Percentiles rank a stretch among this genome's conserved stretches.
These are phyloP conservation scores for Colletotrichum lindemuthianum DNA, from an alignment of 2,329 filamentous ascomycete genomes.

Conservation along the genomic window DNA sequence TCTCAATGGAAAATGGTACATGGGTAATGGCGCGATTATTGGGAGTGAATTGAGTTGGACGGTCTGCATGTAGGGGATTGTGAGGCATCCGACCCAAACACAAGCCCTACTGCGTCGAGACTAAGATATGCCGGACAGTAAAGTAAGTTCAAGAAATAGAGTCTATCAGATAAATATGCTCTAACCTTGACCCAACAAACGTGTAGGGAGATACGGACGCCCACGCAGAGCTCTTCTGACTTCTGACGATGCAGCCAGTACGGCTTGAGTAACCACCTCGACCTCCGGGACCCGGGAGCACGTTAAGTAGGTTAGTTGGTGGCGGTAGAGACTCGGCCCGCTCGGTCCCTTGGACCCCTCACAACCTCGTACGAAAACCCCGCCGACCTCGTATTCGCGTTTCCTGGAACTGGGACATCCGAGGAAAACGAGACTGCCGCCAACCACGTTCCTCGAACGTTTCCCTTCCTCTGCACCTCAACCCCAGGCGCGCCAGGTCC, in stretches of 20 bases:
- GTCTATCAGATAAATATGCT: no score
- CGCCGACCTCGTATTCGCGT: slow-evolving; percentile 30
- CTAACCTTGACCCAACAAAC: no score
- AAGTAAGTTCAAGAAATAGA: no score
- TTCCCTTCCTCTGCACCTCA: slow-evolving; percentile 29
- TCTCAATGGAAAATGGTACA: slow-evolving; percentile 34
- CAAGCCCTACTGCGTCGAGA: no score
- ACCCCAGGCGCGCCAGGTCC: slow-evolving; percentile 1
- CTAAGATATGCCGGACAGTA: no score
- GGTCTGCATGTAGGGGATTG: no score
- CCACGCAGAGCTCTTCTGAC: no score
- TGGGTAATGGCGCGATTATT: background rate
- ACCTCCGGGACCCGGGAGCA: no score
- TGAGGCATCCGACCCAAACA: no score
- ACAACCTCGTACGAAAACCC: slow-evolving; percentile 7
- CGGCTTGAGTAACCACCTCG: background rate
- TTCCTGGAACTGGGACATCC: slow-evolving; percentile 17
- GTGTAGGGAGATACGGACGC: no score
- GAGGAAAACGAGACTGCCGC: slow-evolving; percentile 33
- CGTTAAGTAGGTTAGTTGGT: no score
- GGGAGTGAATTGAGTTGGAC: no score
- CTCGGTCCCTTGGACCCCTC: slow-evolving; percentile 10
- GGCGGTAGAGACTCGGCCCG: slow-evolving; percentile 2
- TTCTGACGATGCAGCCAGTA: background rate
- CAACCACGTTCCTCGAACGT: slow-evolving; percentile 27